Percentiles rank a stretch among this genome's conserved stretches.
phyloP scores from a whole-genome alignment of 2,329 filamentous ascomycete species.

The Coccinonectria pachysandricola region DNA sequence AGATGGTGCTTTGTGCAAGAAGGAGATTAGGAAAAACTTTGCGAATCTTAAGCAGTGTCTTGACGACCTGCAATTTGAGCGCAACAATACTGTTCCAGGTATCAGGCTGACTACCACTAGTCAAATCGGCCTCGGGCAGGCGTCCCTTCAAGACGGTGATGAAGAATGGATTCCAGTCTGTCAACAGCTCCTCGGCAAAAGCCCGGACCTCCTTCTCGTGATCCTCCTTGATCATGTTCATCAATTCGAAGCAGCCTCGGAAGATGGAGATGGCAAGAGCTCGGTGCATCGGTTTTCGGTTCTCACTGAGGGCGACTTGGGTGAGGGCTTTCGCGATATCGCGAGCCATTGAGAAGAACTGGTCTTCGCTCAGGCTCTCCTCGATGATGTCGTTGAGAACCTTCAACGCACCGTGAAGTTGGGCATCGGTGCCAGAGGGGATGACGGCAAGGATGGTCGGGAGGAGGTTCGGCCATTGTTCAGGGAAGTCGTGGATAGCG shows the following conservation, averaged over 20 bases:
- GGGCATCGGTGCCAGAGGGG: constrained; percentile 61
- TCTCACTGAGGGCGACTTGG: constrained; percentile 66
- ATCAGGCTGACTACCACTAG: constrained; percentile 43
- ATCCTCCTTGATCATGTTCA: constrained; percentile 94
- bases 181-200: constrained; percentile 80
- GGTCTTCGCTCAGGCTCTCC: constrained; percentile 84
- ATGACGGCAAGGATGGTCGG: constrained; percentile 71
- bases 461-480: constrained; percentile 86
- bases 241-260: constrained; percentile 81
- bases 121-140: constrained; percentile 53
- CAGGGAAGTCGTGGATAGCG: constrained; percentile 83
- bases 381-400: constrained; percentile 86
- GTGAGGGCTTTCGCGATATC: constrained; percentile 79
- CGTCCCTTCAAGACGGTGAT: constrained; percentile 63
- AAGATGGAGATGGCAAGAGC: constrained; percentile 86
- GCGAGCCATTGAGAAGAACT: constrained; percentile 84
- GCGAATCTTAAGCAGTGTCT: constrained; percentile 83
- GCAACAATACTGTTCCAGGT: constrained; percentile 73
- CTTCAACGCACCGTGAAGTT: constrained; percentile 80
- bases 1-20: constrained; percentile 66
- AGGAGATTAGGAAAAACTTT: constrained; percentile 73
- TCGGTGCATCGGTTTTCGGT: constrained; percentile 63
- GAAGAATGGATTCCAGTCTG: constrained; percentile 85
- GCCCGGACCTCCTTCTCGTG: constrained; percentile 76
- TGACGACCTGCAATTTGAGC: constrained; percentile 88